phyloP scores from a whole-genome alignment of 2,329 filamentous ascomycete species.

The Colletotrichum liaoningense region DNA sequence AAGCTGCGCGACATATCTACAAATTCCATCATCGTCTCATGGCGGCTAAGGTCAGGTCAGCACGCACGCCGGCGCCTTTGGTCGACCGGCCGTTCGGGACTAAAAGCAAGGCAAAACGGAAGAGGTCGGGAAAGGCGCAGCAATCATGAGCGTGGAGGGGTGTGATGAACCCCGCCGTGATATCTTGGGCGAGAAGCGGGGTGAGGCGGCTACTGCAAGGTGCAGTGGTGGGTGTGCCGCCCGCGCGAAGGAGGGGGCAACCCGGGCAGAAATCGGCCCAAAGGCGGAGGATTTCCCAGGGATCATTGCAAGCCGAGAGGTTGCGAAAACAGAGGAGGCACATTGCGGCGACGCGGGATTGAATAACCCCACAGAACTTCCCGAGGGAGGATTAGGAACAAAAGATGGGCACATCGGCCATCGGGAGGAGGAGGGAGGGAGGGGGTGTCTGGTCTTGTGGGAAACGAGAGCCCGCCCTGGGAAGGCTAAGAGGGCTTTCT shows the following conservation, averaged over 20 bases:
- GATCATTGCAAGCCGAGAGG: constrained; percentile 22
- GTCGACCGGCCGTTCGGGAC: constrained; percentile 30
- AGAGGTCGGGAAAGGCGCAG: constrained; percentile 33
- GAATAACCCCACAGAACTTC: constrained; percentile 25
- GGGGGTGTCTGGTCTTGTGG: no score
- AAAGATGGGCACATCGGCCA: constrained; percentile 2
- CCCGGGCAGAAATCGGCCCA: constrained; percentile 30
- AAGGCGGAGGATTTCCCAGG: constrained; percentile 31
- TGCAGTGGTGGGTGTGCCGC: constrained; percentile 22
- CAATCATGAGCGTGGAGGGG: background rate
- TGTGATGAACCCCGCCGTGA: constrained; percentile 32
- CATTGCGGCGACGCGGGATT: constrained; percentile 18
- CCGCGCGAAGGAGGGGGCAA: constrained; percentile 14
- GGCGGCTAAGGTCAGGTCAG: constrained; percentile 7
- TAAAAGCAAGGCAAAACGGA: constrained; percentile 10
- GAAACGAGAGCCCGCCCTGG: background rate
- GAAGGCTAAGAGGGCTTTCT: constrained; percentile 9
- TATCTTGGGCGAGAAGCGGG: constrained; percentile 35
- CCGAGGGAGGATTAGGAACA: background rate
- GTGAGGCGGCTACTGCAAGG: constrained; percentile 26
- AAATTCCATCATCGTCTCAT: background rate
- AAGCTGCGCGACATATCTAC: constrained; percentile 21
- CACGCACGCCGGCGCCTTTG: constrained; percentile 6
- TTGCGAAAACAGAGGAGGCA: background rate
- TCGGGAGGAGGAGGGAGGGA: background rate